Evolutionary conservation across 2,329 filamentous ascomycete species (phyloP), one percentile per base, ranked within the genome.

Genomic region (Colletotrichum sp.): DNA sequence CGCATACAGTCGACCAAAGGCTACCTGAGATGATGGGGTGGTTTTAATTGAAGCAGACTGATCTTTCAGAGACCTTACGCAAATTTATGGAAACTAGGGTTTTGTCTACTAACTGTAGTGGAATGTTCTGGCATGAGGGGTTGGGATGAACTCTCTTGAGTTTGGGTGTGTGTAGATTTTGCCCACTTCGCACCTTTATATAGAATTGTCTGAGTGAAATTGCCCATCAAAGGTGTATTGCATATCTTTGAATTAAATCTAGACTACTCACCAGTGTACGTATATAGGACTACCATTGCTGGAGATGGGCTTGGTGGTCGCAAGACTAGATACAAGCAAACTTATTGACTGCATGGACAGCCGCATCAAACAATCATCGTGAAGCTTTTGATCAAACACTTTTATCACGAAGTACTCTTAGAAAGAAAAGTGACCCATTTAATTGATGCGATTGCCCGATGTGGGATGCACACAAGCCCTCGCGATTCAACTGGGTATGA

Each of bases 271-370:
- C 15, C 36, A 38, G 36, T 18, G 0, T n/a, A 43, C 4, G 8
- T n/a, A 2, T 43, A 5, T 16, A 3, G 38, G 10, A n/a, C 1
- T 18, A 13, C n/a, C 12, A 8, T 52, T 7, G n/a, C n/a, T 52
- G 6, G 43, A 52, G 43, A n/a, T 3, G 6, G 18, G 38, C 38
- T 43, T 43, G 10, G 43, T 21, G 3, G 43, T 8, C 18, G n/a
- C 10, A 21, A 48, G 16, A 3, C 43, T 21, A 6, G 6, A 5
- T 52, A 1, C 18, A 52, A 52, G 43, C 43, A 52, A 52, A 21
- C n/a, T 8, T 52, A 1, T 1, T 3, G n/a, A 13, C 4, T 52
- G 43, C 43, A 24, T 8, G n/a, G 10, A 12, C 0, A 21, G 6
- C n/a, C n/a, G 6, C 43, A 21, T 52, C n/a, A 13, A 21, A 52